A percentile compares a stretch with the other conserved stretches of the same genome.
Evolutionary conservation across 345 rosid genomes (phyloP).

Genomic region (Boechera divaricarpa): DNA sequence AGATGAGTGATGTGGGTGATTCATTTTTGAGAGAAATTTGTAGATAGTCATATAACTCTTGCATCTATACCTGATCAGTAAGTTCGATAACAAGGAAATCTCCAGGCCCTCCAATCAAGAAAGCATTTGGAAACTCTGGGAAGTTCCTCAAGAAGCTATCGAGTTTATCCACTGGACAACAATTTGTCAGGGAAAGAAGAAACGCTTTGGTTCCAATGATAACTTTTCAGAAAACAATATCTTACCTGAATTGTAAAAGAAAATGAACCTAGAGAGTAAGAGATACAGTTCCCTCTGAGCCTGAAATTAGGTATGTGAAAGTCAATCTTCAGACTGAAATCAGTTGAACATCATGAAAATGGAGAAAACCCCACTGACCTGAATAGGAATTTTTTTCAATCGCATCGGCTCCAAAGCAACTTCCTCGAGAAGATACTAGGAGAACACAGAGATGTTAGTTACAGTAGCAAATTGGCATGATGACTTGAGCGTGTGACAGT

Average conservation of each 20-base stretch:
- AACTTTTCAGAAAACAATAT: background rate
- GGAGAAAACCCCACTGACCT: slow-evolving; percentile 53
- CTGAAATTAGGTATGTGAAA: slow-evolving; percentile 47
- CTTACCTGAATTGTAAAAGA: slow-evolving; percentile 88
- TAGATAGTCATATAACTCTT: background rate
- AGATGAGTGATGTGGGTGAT: slow-evolving; percentile 1
- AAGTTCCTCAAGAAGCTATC: slow-evolving; percentile 73
- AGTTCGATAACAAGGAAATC: slow-evolving; percentile 94
- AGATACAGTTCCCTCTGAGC: slow-evolving; percentile 87
- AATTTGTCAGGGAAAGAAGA: slow-evolving; percentile 29
- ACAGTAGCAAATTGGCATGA: slow-evolving; percentile 16
- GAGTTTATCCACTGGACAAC: slow-evolving; percentile 73
- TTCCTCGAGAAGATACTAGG: slow-evolving; percentile 90
- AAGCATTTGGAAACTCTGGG: slow-evolving; percentile 84
- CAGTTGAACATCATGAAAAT: slow-evolving; percentile 13
- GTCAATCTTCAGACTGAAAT: slow-evolving; percentile 20
- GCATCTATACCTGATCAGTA: slow-evolving; percentile 77
- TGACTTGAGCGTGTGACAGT: background rate
- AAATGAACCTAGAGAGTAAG: slow-evolving; percentile 84
- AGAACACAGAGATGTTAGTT: slow-evolving; percentile 28
- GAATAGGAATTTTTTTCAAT: slow-evolving; percentile 77
- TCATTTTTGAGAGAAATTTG: background rate
- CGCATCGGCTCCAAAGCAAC: slow-evolving; percentile 71
- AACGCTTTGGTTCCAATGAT: slow-evolving; percentile 8
- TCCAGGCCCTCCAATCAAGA: slow-evolving; percentile 85